Conservation (phyloP, 306 rosid genomes). For the Dryas octopetala region DNA sequence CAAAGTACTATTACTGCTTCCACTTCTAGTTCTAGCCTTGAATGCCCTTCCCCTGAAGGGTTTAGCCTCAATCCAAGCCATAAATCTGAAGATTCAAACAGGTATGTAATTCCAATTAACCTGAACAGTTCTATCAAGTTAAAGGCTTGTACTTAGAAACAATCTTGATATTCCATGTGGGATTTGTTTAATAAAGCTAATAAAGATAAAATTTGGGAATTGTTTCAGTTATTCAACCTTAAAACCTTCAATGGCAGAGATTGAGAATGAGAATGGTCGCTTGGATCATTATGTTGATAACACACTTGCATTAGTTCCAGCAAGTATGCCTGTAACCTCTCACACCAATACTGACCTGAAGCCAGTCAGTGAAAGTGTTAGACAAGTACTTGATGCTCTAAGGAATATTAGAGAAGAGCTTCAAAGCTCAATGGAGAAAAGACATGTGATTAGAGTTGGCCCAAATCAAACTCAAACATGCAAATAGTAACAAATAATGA, state of each 20-base stretch:
- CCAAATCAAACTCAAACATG: slow-evolving; percentile 24
- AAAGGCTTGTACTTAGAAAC: not conserved
- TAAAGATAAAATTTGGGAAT: slow-evolving; percentile 11
- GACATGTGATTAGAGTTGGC: slow-evolving; percentile 46
- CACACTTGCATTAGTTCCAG: slow-evolving; percentile 52
- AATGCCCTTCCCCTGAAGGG: slow-evolving; percentile 27
- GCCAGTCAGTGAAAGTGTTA: slow-evolving; percentile 44
- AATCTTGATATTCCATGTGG: slow-evolving; percentile 7
- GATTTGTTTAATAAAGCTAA: slow-evolving; percentile 13
- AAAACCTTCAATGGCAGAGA: slow-evolving; percentile 41
- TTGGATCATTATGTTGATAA: slow-evolving; percentile 37
- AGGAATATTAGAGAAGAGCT: slow-evolving; percentile 53
- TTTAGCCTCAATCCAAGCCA: slow-evolving; percentile 17
- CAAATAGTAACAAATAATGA: slow-evolving; percentile 5
- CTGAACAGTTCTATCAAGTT: not conserved
- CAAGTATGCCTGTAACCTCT: slow-evolving; percentile 34
- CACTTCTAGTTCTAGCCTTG: slow-evolving; percentile 18
- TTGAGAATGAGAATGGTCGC: slow-evolving; percentile 34
- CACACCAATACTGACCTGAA: slow-evolving; percentile 35
- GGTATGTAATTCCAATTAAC: slow-evolving; percentile 40
- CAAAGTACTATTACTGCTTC: slow-evolving; percentile 18
- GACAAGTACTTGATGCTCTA: slow-evolving; percentile 50
- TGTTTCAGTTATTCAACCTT: slow-evolving; percentile 43
- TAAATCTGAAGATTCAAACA: slow-evolving; percentile 40
- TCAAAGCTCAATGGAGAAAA: slow-evolving; percentile 43